These are phyloP conservation scores for Colletotrichum sp. DNA, from an alignment of 2,329 filamentous ascomycete species.

Conservation along the genomic window DNA sequence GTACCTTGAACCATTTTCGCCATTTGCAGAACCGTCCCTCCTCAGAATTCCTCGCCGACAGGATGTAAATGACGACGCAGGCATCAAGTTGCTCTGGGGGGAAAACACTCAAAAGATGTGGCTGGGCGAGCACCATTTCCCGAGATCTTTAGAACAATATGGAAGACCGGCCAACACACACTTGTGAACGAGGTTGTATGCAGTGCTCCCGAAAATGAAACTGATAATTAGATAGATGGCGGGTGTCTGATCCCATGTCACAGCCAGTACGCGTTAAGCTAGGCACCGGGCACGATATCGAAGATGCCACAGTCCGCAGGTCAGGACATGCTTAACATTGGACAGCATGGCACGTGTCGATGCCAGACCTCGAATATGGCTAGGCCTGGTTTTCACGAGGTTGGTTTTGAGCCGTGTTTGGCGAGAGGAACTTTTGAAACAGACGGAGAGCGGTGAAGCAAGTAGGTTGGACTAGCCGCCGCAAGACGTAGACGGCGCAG, in stretches of 20 bases:
- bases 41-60: rapidly evolving
- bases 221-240: not conserved
- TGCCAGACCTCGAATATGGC: not conserved
- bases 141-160: not conserved
- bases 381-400: not conserved
- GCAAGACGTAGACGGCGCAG: not conserved
- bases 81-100: not conserved
- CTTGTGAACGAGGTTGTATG: not conserved
- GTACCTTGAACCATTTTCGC: not conserved
- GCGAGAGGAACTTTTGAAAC: not conserved
- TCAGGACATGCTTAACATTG: not conserved
- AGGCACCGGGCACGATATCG: not conserved
- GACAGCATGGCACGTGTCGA: not conserved
- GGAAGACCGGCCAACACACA: not conserved
- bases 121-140: not conserved
- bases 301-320: not conserved
- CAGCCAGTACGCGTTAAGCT: not conserved
- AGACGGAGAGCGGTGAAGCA: not conserved
- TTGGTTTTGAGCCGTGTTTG: not conserved
- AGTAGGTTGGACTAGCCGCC: not conserved
- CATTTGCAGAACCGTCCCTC: not conserved
- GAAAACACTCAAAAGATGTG: not conserved
- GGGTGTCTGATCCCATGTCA: not conserved
- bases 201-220: not conserved
- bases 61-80: rapidly evolving